phyloP scores from a whole-genome alignment of 2,329 filamentous ascomycete species.

The Fusarium nanum region DNA sequence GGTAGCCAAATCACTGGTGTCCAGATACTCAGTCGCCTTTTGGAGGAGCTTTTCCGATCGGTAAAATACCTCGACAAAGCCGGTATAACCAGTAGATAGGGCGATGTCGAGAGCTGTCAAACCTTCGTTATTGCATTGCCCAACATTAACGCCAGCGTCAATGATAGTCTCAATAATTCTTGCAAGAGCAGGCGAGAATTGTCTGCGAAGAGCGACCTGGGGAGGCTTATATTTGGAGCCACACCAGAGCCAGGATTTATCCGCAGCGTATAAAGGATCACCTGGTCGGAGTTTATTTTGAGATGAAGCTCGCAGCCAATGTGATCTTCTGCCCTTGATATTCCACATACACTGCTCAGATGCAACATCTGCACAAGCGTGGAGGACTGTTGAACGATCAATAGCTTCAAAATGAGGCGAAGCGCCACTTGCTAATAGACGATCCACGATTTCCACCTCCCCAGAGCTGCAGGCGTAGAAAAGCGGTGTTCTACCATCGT shows the following conservation, averaged over 20 bases:
- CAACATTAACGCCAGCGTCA: neutral
- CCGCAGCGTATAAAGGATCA: rapidly evolving
- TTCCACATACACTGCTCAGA: slow-evolving; percentile 32
- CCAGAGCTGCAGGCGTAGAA: slow-evolving; percentile 39
- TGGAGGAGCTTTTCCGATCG: slow-evolving; percentile 14
- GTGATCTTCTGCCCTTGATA: neutral
- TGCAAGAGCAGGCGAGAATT: neutral
- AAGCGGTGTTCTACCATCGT: slow-evolving; percentile 32
- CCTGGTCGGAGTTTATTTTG: slow-evolving; percentile 15
- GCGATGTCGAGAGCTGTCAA: slow-evolving; percentile 34
- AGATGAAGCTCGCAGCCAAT: neutral
- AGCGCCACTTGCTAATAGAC: slow-evolving; percentile 29
- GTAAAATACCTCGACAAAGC: slow-evolving; percentile 24
- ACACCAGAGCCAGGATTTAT: neutral
- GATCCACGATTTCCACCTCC: slow-evolving; percentile 26
- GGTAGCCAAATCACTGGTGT: neutral
- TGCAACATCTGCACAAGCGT: slow-evolving; percentile 31
- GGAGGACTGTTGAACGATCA: slow-evolving; percentile 9
- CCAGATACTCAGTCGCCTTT: neutral
- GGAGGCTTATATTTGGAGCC: neutral
- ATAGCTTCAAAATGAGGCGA: neutral
- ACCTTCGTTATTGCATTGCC: neutral
- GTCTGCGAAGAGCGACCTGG: neutral
- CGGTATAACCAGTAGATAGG: slow-evolving; percentile 12
- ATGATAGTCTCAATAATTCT: slow-evolving; percentile 29